phyloP scores from a whole-genome alignment of 768 basidiomycete species.

The Guyanaporus albipodus region DNA sequence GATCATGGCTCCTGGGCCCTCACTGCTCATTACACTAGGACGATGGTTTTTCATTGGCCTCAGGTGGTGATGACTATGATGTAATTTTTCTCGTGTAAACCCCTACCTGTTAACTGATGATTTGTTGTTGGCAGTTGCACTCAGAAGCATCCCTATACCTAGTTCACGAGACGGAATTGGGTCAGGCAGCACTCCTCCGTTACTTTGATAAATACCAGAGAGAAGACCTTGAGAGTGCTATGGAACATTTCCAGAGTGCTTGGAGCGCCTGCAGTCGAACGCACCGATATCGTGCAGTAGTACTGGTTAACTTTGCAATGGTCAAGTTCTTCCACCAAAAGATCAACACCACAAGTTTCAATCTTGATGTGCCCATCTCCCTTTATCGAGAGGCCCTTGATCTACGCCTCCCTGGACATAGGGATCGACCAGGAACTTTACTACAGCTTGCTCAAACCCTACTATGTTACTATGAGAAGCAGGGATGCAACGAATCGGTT shows the following conservation, averaged over 20 bases:
- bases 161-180: not conserved
- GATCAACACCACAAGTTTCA: not conserved
- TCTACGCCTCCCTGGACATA: not conserved
- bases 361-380: not conserved
- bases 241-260: not conserved
- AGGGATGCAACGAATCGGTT: not conserved
- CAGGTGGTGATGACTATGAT: not conserved
- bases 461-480: not conserved
- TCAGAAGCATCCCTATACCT: not conserved
- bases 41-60: not conserved
- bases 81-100: not conserved
- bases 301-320: not conserved
- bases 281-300: not conserved
- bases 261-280: not conserved
- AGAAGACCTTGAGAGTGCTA: not conserved
- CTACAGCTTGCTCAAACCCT: not conserved
- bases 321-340: not conserved
- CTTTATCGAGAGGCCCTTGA: not conserved
- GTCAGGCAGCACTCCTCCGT: not conserved
- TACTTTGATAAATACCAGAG: not conserved
- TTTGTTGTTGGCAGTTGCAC: not conserved
- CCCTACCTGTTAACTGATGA: not conserved
- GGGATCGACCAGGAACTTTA: not conserved
- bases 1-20: not conserved
- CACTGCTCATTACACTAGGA: not conserved